Evolutionary conservation across 164 flowering plant genomes (phyloP), one percentile per base, ranked within the genome.

Genomic region (Akebia trifoliata): DNA sequence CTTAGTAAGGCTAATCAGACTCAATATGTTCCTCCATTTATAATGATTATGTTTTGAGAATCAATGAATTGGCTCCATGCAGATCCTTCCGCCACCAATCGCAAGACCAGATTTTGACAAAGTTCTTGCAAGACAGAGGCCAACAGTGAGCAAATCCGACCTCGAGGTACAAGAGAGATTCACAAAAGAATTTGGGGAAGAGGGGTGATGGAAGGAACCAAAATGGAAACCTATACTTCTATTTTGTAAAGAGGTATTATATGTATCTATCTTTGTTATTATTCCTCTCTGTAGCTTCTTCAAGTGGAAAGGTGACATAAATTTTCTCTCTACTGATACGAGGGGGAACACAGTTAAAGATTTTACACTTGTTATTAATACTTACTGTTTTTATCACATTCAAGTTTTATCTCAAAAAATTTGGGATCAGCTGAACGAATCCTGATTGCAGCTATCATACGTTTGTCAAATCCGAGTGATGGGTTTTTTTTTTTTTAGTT

Each of bases 181-280:
- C 68, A 90, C 94, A 10, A 77, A 76, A 70, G 97, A 90, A 74
- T 90, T 90, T 71, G 96, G 97, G 14, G 97, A 87, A 73, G 97
- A 90, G 76, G 97, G 97, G 17, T 90, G 64, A 81, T 31, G 51
- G 50, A 43, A 35, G 36, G n/a, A 44, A 50, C 28, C 15, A 40
- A 50, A 57, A 29, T 18, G 32, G 51, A 59, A 46, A 20, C 38
- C 43, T 22, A 24, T 3, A 36, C 30, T 6, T n/a, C 3, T 30
- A 30, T 36, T 32, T 9, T 48, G 20, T 46, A n/a, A 8, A 38
- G 7, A 32, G 15, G 26, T 22, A 22, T 12, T 28, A n/a, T 50
- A n/a, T 48, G 17, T 48, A 25, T 48, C 28, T 59, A 21, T 59
- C 18, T 24, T 17, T 46, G 47, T 20, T 20, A 9, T 26, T 18